Percentiles rank a stretch among this genome's conserved stretches.
Conservation (phyloP, 495 filamentous ascomycete species). For the Lasiosphaeria hispida region DNA sequence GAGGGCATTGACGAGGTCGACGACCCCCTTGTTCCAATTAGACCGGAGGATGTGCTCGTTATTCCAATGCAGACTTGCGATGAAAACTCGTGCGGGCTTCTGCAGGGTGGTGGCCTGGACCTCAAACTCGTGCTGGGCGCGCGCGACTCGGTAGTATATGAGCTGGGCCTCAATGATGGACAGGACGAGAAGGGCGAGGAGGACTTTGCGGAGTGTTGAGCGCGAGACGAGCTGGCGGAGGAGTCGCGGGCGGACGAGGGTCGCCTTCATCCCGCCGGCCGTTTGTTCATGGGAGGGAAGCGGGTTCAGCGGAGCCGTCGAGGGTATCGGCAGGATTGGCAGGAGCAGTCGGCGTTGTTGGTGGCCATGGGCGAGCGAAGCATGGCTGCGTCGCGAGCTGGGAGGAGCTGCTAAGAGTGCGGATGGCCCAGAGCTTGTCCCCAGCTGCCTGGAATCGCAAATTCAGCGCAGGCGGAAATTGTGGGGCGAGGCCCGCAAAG, state of each 20-base stretch:
- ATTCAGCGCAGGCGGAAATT: no score
- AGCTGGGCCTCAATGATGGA: conserved; percentile 31
- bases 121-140: conserved; percentile 19
- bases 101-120: conserved; percentile 7
- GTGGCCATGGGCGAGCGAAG: no score
- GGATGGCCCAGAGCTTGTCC: no score
- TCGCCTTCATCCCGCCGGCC: conserved; percentile 19
- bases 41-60: conserved; percentile 59
- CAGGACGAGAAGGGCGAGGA: conserved; percentile 25
- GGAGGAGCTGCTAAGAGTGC: no score
- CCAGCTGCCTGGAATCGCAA: no score
- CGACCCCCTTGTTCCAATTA: conserved; percentile 60
- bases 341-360: no score
- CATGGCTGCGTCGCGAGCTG: no score
- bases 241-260: conserved; percentile 19
- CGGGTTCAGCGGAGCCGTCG: background rate
- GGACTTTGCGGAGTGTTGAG: conserved; percentile 27
- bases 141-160: conserved; percentile 28
- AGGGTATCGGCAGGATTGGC: no score
- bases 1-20: conserved; percentile 53
- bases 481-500: no score
- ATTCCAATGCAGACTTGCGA: conserved; percentile 70
- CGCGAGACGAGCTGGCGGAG: conserved; percentile 23
- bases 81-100: conserved; percentile 51
- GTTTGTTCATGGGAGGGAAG: conserved; percentile 12